phyloP scores from a whole-genome alignment of 2,329 filamentous ascomycete species.

The Zymoseptoria ardabiliae region DNA sequence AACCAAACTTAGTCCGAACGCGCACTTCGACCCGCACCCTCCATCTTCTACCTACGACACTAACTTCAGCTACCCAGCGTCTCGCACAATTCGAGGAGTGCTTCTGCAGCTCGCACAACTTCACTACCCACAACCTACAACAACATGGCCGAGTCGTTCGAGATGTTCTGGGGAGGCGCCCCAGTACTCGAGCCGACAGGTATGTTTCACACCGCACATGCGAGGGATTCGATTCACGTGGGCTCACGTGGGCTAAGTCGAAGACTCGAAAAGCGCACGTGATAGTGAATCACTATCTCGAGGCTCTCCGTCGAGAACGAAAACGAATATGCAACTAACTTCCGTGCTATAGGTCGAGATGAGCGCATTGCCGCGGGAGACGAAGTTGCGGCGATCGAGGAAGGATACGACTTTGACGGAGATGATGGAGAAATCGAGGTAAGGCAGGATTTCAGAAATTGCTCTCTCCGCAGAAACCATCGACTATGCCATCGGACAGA shows the following conservation, averaged over 20 bases:
- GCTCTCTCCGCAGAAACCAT: background rate
- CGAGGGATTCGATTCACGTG: background rate
- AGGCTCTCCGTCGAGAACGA: background rate
- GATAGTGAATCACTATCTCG: background rate
- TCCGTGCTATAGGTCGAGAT: conserved; percentile 4
- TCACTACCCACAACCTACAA: background rate
- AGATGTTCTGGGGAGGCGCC: conserved; percentile 16
- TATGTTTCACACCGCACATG: conserved; percentile 1
- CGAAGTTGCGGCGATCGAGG: conserved; percentile 1
- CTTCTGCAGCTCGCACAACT: background rate
- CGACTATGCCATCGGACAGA: background rate
- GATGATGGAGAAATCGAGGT: conserved; percentile 2
- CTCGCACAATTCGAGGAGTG: background rate
- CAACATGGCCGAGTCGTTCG: conserved; percentile 2
- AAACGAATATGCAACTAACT: background rate
- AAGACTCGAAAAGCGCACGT: background rate
- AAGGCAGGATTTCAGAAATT: background rate
- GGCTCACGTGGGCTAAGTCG: background rate
- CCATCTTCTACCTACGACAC: background rate
- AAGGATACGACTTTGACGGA: conserved; percentile 1
- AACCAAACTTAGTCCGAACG: no score
- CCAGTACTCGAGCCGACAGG: conserved; percentile 8
- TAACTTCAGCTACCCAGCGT: background rate
- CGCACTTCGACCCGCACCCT: background rate
- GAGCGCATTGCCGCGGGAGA: conserved; percentile 3